phyloP scores from a whole-genome alignment of 225 moss, liverwort and hornwort genomes.

The Physcomitrellopsis africana region DNA sequence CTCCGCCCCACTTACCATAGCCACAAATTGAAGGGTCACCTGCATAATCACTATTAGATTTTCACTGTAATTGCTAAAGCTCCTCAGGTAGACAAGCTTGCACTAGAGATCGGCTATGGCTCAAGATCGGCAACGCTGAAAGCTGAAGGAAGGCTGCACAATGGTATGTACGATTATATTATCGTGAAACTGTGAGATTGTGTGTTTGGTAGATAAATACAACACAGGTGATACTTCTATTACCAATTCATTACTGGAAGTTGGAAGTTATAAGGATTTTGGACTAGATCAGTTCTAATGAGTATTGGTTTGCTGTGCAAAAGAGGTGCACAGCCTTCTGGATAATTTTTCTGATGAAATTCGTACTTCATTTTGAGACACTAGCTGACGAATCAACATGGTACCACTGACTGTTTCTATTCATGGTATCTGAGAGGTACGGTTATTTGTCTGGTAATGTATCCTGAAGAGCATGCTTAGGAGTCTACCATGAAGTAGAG shows the following conservation, averaged over 20 bases:
- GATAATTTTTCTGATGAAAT: neutral
- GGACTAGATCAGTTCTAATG: neutral
- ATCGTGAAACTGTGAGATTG: neutral
- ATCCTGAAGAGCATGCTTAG: neutral
- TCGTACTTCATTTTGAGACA: neutral
- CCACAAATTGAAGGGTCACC: neutral
- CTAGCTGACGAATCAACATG: neutral
- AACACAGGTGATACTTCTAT: neutral
- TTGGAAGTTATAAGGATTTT: neutral
- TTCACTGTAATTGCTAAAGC: too few species aligned
- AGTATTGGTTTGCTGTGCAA: neutral
- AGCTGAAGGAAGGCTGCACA: neutral
- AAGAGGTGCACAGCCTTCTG: neutral
- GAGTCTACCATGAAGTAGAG: neutral
- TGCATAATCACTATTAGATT: too few species aligned
- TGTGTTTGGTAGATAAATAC: neutral
- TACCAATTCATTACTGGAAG: neutral
- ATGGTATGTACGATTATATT: neutral
- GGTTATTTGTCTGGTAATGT: constrained; percentile 3
- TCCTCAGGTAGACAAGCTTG: too few species aligned
- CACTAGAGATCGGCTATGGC: neutral
- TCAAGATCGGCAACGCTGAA: neutral
- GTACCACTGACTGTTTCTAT: neutral
- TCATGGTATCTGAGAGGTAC: constrained; percentile 3
- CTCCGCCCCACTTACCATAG: neutral